Base-by-base conservation (phyloP, 345 rosid genomes). In the Salix koriyanagi region DNA sequence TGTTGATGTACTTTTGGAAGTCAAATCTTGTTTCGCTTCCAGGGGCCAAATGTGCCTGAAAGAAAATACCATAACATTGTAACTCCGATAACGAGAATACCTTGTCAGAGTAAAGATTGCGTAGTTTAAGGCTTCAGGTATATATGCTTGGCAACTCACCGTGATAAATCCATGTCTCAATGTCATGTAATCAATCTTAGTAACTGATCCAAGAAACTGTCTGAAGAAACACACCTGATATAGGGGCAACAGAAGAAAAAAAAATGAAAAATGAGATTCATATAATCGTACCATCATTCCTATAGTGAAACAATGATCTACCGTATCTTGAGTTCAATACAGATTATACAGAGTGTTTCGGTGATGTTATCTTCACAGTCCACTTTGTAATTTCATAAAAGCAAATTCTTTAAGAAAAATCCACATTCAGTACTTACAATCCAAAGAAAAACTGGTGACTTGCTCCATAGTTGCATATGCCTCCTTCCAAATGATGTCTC, bases 401-500 rank as follows among this genome's bases (percentile, higher is more conserved):
- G 26, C 19, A 44, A 46, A 42, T 64, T 44, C 44, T 48, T 46
- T 11, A 23, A 69, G 25, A 28, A 58, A n/a, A 37, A n/a, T 34
- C 23, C 54, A 10, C 26, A 4, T n/a, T 41, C 65, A 23, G 36
- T 37, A 79, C 82, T 79, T 85, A 90, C 99, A 28, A 88, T 91
- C 97, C 98, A 93, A 32, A 92, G 65, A 16, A 89, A 84, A 54
- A 88, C 13, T 1, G 93, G 79, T 15, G 77, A 79, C 65, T 81
- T 82, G 71, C 95, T 90, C 98, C 99, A 91, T 65, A 88, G 68
- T 34, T 79, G 86, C 75, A 94, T 1, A 74, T 96, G 99, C 71
- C 99, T 89, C 69, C 92, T 83, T 11, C 99, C 99, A 16, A 96
- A 96, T 4, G 99, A 94, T 75, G 99, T 96, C 73, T 96, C 99